Evolutionary conservation across 2,329 filamentous ascomycete genomes (phyloP), one percentile per base, ranked within the genome.

Genomic region (Pseudopyricularia javanii): DNA sequence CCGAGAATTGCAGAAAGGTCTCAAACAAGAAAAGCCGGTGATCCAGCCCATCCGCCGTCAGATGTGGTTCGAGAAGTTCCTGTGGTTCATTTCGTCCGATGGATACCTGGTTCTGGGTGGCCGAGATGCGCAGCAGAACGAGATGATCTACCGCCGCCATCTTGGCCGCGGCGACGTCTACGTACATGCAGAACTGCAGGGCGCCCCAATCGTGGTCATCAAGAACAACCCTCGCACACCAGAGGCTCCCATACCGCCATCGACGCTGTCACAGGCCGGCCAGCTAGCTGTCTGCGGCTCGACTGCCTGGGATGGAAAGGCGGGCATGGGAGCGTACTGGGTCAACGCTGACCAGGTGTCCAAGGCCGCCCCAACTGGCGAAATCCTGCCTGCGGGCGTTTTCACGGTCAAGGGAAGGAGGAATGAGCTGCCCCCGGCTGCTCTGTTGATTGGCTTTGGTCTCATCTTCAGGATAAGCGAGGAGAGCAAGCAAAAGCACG

Each of bases 21-120:
- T 97, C 54, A 95, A 95, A 70, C 86, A 93, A 63, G 93, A 97
- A 68, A 96, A 95, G 66, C 85, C 89, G 20, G 73, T 94, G 2
- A 71, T 97, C 9, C 83, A 91, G 47, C 89, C 86, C 0, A 85
- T 95, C 8, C 80, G 93, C 53, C 86, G 83, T 62, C 85, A 84
- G 58, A 79, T 91, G 61, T 98, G 93, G 93, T 98, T 96, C 59
- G 93, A 98, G 63, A 98, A 98, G 68, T 98, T 95, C 61, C 74
- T 83, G 28, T 97, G 89, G 78, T 98, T 98, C 69, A 80, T 97
- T 59, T 96, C 91, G 1, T 94, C 90, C 0, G 93, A 98, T 63
- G 91, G 91, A 4, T 96, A 97, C 64, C 76, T 98, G 6, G 87
- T 97, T 1, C 76, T 98, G 15, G 91, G 83, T 47, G 91, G 90